Base-by-base conservation (phyloP, 345 rosid species). In the Euphorbia lathyris region DNA sequence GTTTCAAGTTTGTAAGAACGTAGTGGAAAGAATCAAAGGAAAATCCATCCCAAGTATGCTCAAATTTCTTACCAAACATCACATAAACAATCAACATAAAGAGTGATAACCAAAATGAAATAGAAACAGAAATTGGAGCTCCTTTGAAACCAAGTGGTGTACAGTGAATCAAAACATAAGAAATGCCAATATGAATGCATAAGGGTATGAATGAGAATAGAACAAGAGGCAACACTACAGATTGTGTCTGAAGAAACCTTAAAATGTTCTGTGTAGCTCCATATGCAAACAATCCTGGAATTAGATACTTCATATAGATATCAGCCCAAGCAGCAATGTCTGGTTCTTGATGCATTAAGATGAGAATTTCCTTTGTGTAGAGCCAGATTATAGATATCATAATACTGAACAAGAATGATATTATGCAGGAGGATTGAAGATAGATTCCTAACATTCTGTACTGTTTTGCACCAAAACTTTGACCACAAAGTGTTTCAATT, bases 401-500 rank as follows among this genome's bases (percentile, higher is more conserved):
- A 10, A 88, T 23, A 7, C 85, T 80, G 74, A 80, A 87, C 57
- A 77, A 29, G 14, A 84, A 50, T 4, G 93, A 86, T 25, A 87
- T 83, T 1, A 87, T 81, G 82, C 88, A 87, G 14, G 98, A 84
- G 43, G 96, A 82, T 77, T 93, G 98, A 1, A 89, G 80, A 77
- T 93, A 74, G 51, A 89, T 76, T 34, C 97, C 97, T 59, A 91
- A 62, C 81, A 80, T 83, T 36, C 81, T 82, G 73, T 93, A 88
- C 64, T 36, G 17, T 67, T 83, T 80, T 47, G 98, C 91, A 9
- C 94, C 97, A 78, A 82, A 93, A 14, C 80, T 94, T 86, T 91
- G 98, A 4, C 98, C 97, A 75, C 98, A 93, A 0, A 93, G 82
- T 25, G 97, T 93, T 74, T 93, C 98, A 8, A 93, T 80, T 57